Base-by-base conservation (phyloP, 1,139 yeast species). In the Candida glucosophila region DNA sequence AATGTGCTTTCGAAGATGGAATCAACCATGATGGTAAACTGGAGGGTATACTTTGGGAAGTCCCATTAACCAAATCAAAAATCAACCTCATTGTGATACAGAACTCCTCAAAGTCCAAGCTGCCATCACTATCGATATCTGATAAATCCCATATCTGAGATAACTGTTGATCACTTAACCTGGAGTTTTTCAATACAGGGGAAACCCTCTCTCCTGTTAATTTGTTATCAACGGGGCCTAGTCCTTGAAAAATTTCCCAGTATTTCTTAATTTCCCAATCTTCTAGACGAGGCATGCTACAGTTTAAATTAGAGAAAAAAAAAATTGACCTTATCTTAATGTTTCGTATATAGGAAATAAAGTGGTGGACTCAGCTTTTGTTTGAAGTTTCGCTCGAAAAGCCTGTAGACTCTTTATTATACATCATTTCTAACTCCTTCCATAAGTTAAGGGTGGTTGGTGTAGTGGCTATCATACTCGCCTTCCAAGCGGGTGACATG, bases 11-110 rank as follows among this genome's bases (percentile, higher is more conserved):
- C 25, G 86, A 75, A 5, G 90, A 77, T 2, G 98, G 98, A 33
- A 90, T 70, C 36, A 92, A 70, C 97, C 97, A 88, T 22, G 71
- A 74, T 2, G 98, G 98, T 30, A 90, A 65, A 27, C 67, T 66
- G 13, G 58, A 51, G 1, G 98, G 98, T 5, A 88, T 65, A 12
- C 58, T 55, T 6, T 64, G 49, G 25, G 68, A 61, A 22, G 74
- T 77, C 15, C 88, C 86, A 52, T 88, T 86, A 26, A 90, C 90
- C 44, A 80, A 55, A 51, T 90, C 98, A 49, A 86, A 92, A 25
- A 88, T 82, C 34, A 90, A 67, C 38, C 96, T 68, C 98, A 90
- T 92, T 30, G 97, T 90, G 35, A 90, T 85, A 49, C 97, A 90
- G 52, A 90, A 90, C 56, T 90, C 98, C 52, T 90, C 99, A 50